Evolutionary conservation across 78 protist species (phyloP), one percentile per base, ranked within the genome.

Genomic region (Dictyostelium intermedium): DNA sequence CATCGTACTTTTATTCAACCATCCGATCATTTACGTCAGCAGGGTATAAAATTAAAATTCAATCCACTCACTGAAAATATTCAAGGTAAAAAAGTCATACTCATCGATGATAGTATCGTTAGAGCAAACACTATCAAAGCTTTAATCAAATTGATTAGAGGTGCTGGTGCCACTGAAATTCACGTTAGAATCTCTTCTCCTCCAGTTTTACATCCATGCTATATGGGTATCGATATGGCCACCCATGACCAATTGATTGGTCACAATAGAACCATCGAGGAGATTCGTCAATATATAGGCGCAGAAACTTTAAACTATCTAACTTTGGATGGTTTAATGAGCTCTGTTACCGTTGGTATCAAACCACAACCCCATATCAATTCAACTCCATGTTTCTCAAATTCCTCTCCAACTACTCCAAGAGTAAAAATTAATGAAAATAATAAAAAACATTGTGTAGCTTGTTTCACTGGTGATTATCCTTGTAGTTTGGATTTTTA

Each of bases 191-290:
- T 93, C 34, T 85, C 92, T 2, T 86, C 93, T 23, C 96, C 96
- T 50, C 96, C 96, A 3, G 87, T 93, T 6, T 35, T 86, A 8
- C 91, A 84, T 87, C 96, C 96, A 43, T 93, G 96, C 34, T 85
- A 86, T 43, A 93, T 93, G 96, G 96, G 96, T 85, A 86, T 93
- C 18, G 96, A 93, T 50, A 84, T 93, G 87, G 92, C 92, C 3
- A 85, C 96, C 0, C 37, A 82, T 13, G 96, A 93, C 6, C 94
- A 93, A 63, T n/a, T 93, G 11, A 61, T 84, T 50, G 96, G 93
- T 25, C 87, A 93, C 8, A 73, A 85, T 13, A 93, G 82, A 63
- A 78, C 92, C 1, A 8, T 61, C n/a, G 63, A 85, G n/a, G 93
- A 93, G 23, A 84, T 93, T 39, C 82, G 94, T 61, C 34, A 93